Percentiles rank a stretch among this genome's conserved stretches.
phyloP scores from a whole-genome alignment of 2,329 filamentous ascomycete genomes.

The Fusarium sp. region DNA sequence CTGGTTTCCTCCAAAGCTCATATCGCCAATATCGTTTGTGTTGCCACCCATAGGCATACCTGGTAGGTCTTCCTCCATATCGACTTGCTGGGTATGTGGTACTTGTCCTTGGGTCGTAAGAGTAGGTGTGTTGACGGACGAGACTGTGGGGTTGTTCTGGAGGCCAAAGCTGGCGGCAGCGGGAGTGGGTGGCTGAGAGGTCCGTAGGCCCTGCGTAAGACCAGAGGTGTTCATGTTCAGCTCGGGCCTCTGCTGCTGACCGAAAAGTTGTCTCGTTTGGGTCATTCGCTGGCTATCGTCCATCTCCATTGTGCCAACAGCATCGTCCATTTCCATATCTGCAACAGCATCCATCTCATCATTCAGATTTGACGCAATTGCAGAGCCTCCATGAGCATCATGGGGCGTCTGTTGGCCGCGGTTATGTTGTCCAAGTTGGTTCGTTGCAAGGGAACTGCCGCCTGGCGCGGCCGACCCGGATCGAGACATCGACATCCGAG shows the following conservation, averaged over 20 bases:
- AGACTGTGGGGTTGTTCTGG: conserved; percentile 94
- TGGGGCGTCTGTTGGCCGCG: conserved; percentile 46
- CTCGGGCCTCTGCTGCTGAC: conserved; percentile 72
- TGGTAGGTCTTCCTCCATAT: conserved; percentile 79
- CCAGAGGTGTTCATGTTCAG: conserved; percentile 85
- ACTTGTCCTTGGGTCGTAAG: conserved; percentile 81
- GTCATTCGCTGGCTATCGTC: conserved; percentile 73
- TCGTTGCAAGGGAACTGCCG: conserved; percentile 43
- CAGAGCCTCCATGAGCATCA: conserved; percentile 54
- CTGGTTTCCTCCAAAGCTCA: conserved; percentile 61
- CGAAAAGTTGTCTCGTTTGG: conserved; percentile 75
- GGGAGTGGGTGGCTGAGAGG: conserved; percentile 87
- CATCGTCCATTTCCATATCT: conserved; percentile 97
- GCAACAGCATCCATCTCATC: conserved; percentile 86
- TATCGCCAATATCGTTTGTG: conserved; percentile 60
- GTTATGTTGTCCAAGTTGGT: conserved; percentile 50
- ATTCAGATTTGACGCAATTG: conserved; percentile 53
- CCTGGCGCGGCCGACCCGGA: conserved; percentile 46
- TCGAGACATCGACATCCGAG: conserved; percentile 50
- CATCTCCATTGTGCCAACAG: conserved; percentile 72
- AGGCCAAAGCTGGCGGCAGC: conserved; percentile 80
- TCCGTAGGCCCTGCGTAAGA: conserved; percentile 79
- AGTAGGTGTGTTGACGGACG: conserved; percentile 95
- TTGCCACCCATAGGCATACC: conserved; percentile 72
- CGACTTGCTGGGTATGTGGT: conserved; percentile 65